Conservation (phyloP, 495 filamentous ascomycete genomes). For the Massariosphaeria phaeospora region DNA sequence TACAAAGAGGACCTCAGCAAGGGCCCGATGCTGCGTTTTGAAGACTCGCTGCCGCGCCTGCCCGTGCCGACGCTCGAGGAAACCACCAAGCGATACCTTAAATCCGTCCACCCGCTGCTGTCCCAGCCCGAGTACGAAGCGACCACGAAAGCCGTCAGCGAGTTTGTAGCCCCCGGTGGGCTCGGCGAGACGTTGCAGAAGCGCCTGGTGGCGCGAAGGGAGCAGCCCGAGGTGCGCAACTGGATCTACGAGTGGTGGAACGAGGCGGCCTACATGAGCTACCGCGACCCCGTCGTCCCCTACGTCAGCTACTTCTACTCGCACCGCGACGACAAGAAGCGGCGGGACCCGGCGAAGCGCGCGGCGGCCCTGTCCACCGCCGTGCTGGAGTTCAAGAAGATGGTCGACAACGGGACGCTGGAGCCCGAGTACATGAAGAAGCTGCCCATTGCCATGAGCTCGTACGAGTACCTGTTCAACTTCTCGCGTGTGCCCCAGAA, state of each 20-base stretch:
- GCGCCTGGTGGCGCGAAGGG: conserved; percentile 72
- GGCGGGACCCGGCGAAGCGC: conserved; percentile 83
- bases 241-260: conserved; percentile 99
- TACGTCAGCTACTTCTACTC: conserved; percentile 99
- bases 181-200: conserved; percentile 83
- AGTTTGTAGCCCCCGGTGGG: conserved; percentile 76
- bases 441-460: conserved; percentile 92
- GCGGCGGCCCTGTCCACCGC: conserved; percentile 85
- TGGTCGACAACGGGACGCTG: conserved; percentile 74
- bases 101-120: conserved; percentile 81
- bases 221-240: conserved; percentile 81
- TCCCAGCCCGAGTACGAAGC: conserved; percentile 64
- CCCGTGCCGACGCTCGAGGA: conserved; percentile 93
- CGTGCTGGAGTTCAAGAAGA: conserved; percentile 85
- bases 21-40: conserved; percentile 90
- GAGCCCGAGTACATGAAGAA: conserved; percentile 99
- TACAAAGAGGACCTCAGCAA: conserved; percentile 90
- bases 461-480: conserved; percentile 99
- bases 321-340: conserved; percentile 84
- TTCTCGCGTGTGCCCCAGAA: conserved; percentile 78
- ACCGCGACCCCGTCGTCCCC: conserved; percentile 93
- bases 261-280: conserved; percentile 79
- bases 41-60: conserved; percentile 86
- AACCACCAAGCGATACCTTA: conserved; percentile 84
- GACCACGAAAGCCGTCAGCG: conserved; percentile 76